These are phyloP conservation scores for Globisporangium takayamanum DNA, from an alignment of 352 stramenopile species.

Conservation along the genomic window DNA sequence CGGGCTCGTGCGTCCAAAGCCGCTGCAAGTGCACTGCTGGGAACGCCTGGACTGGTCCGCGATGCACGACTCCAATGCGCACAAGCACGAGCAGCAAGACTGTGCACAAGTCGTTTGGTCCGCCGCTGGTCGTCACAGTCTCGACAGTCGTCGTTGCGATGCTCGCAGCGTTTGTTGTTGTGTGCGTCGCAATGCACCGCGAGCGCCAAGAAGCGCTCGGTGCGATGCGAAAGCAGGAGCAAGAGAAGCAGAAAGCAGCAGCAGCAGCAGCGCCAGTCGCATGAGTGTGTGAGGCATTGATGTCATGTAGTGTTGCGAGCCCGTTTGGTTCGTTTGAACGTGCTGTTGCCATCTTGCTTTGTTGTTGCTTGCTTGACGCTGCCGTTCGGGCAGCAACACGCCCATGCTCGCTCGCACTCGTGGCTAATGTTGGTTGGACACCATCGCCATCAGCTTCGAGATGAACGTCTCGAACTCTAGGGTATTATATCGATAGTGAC, in stretches of 20 bases:
- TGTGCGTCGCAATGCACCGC: not conserved
- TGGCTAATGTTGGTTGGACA: too few species aligned
- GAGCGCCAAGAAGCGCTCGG: not conserved
- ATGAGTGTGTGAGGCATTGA: not conserved
- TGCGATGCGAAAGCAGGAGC: not conserved
- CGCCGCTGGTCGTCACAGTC: not conserved
- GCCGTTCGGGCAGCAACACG: too few species aligned
- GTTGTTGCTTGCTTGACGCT: too few species aligned
- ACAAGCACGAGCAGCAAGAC: not conserved
- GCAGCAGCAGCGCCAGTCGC: not conserved
- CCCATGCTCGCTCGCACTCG: too few species aligned
- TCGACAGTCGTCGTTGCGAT: not conserved
- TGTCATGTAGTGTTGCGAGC: too few species aligned
- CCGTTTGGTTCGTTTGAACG: too few species aligned
- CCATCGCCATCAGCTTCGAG: too few species aligned
- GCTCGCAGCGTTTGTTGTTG: not conserved
- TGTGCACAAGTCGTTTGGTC: not conserved
- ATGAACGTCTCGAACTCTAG: too few species aligned
- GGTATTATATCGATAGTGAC: too few species aligned
- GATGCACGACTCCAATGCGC: not conserved
- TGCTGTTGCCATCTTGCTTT: too few species aligned
- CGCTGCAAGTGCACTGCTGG: constrained; percentile 1
- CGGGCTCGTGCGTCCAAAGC: not conserved
- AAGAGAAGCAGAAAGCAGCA: not conserved
- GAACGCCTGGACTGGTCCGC: not conserved